phyloP scores from a whole-genome alignment of 2,329 filamentous ascomycete species.

The Fusarium globosum region DNA sequence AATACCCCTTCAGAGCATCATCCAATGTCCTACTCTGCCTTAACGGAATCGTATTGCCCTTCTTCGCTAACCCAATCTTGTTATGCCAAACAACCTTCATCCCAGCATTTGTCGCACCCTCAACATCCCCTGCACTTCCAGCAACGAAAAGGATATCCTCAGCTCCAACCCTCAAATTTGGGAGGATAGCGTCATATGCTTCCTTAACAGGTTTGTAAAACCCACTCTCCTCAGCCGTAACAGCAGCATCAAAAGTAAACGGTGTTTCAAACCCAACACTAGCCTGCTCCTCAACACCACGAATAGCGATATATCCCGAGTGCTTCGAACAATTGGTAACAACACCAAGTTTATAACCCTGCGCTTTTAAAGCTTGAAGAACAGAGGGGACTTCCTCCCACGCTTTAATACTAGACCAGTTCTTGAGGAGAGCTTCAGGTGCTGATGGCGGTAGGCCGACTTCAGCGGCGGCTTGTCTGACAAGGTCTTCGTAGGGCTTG shows the following conservation, averaged over 20 bases:
- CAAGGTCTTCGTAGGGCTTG: slow-evolving; percentile 47
- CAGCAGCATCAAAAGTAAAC: slow-evolving; percentile 47
- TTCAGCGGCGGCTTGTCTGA: slow-evolving; percentile 46
- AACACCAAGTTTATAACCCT: slow-evolving; percentile 50
- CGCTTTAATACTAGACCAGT: slow-evolving; percentile 45
- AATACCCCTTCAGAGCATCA: neutral
- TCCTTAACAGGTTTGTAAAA: slow-evolving; percentile 52
- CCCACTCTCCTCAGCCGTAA: slow-evolving; percentile 54
- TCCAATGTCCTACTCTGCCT: slow-evolving; percentile 6
- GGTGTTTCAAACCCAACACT: slow-evolving; percentile 14
- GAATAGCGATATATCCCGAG: slow-evolving; percentile 44
- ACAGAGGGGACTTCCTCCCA: slow-evolving; percentile 40
- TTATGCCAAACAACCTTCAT: slow-evolving; percentile 57
- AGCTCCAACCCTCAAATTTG: slow-evolving; percentile 40
- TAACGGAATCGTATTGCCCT: slow-evolving; percentile 36
- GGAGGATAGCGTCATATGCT: slow-evolving; percentile 50
- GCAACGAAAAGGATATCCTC: slow-evolving; percentile 51
- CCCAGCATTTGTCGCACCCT: slow-evolving; percentile 51
- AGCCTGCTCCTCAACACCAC: neutral
- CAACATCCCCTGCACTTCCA: slow-evolving; percentile 54
- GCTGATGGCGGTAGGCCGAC: slow-evolving; percentile 46
- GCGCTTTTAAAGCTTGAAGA: slow-evolving; percentile 34
- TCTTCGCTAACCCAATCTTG: slow-evolving; percentile 43
- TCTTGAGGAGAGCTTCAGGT: slow-evolving; percentile 42
- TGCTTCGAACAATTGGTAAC: slow-evolving; percentile 53